Percentiles rank a stretch among this genome's conserved stretches.
These are phyloP conservation scores for Gloeostereum incarnatum DNA, from an alignment of 768 basidiomycete genomes.

Conservation along the genomic window DNA sequence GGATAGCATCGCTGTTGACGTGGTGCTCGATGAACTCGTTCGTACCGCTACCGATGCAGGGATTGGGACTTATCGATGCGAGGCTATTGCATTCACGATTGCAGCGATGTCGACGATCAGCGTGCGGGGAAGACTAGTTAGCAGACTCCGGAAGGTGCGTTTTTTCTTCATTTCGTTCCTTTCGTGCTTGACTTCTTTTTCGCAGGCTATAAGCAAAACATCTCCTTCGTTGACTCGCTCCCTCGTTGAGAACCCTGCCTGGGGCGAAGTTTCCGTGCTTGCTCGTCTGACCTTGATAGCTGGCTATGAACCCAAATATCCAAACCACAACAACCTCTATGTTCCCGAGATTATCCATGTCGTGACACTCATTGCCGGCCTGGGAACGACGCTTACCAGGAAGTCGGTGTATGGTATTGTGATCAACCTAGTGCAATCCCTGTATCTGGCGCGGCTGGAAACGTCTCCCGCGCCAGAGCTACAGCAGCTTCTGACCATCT, in stretches of 20 bases:
- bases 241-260: constrained; percentile 62
- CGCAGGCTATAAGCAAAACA: constrained; percentile 65
- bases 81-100: constrained; percentile 66
- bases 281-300: constrained; percentile 68
- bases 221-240: constrained; percentile 52
- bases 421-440: constrained; percentile 73
- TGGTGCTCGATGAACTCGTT: constrained; percentile 73
- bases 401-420: constrained; percentile 76
- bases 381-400: constrained; percentile 65
- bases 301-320: constrained; percentile 47
- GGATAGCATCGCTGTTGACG: constrained; percentile 57
- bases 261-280: constrained; percentile 76
- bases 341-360: constrained; percentile 79
- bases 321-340: constrained; percentile 64
- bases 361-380: constrained; percentile 67
- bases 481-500: constrained; percentile 52
- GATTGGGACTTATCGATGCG: constrained; percentile 64
- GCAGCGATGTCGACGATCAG: constrained; percentile 67
- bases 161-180: neutral
- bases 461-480: constrained; percentile 55
- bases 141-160: constrained; percentile 63
- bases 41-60: constrained; percentile 80
- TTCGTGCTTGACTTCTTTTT: neutral
- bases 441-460: constrained; percentile 52
- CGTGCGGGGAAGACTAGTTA: constrained; percentile 69